These are phyloP conservation scores for Calcarisporium arbuscula DNA, from an alignment of 2,329 filamentous ascomycete genomes.

Conservation along the genomic window DNA sequence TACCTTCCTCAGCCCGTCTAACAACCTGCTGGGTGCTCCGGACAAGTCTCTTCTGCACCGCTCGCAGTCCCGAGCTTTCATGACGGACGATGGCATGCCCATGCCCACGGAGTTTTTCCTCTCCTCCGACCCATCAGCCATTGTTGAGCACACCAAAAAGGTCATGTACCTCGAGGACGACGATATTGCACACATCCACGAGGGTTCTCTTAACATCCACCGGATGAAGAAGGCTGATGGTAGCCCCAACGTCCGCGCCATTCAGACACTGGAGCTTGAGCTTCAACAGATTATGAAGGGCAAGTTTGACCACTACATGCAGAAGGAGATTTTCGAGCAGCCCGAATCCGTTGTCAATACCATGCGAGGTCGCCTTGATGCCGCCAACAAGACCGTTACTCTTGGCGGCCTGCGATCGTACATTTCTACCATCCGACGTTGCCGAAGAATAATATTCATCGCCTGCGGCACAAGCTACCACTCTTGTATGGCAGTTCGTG, in stretches of 20 bases:
- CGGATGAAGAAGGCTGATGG: slow-evolving; percentile 95
- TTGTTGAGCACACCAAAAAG: slow-evolving; percentile 99
- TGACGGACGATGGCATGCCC: slow-evolving; percentile 95
- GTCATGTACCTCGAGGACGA: slow-evolving; percentile 99
- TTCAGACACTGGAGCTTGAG: slow-evolving; percentile 97
- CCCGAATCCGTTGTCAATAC: slow-evolving; percentile 99
- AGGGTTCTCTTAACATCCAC: slow-evolving; percentile 98
- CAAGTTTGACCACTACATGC: slow-evolving; percentile 99
- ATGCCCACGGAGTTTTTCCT: slow-evolving; percentile 99
- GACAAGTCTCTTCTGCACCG: slow-evolving; percentile 98
- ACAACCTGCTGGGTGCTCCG: slow-evolving; percentile 68
- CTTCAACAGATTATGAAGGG: slow-evolving; percentile 99
- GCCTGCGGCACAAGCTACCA: slow-evolving; percentile 98
- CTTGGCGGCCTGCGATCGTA: slow-evolving; percentile 94
- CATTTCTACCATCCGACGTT: slow-evolving; percentile 92
- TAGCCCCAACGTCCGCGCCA: slow-evolving; percentile 92
- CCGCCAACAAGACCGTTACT: slow-evolving; percentile 88
- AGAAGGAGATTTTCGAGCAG: slow-evolving; percentile 99
- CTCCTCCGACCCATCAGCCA: slow-evolving; percentile 95
- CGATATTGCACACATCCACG: slow-evolving; percentile 98
- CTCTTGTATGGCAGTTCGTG: slow-evolving; percentile 98
- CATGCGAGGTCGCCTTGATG: slow-evolving; percentile 96
- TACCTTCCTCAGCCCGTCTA: slow-evolving; percentile 59
- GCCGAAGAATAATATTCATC: slow-evolving; percentile 97
- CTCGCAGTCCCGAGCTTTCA: slow-evolving; percentile 96